Percentiles rank a stretch among this genome's conserved stretches.
phyloP scores from a whole-genome alignment of 2,329 filamentous ascomycete species.

The Podosphaera fusca region DNA sequence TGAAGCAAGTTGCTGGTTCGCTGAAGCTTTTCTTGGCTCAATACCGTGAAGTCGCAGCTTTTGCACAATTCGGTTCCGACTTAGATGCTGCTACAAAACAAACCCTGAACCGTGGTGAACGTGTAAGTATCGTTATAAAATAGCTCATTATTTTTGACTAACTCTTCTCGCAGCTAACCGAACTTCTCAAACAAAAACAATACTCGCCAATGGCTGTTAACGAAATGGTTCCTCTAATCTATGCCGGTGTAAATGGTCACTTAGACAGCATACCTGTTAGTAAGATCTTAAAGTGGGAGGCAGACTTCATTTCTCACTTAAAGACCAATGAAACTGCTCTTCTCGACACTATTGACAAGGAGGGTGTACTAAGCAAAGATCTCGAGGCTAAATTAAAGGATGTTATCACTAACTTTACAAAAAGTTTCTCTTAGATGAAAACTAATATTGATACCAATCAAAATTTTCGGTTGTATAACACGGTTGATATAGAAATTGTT shows the following conservation, averaged over 20 bases:
- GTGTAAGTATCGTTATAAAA: conserved; percentile 32
- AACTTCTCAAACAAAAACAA: conserved; percentile 99
- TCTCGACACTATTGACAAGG: conserved; percentile 72
- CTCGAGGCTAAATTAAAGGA: conserved; percentile 66
- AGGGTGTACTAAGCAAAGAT: conserved; percentile 90
- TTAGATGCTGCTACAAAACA: conserved; percentile 97
- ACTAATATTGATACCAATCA: too few relatives aligned
- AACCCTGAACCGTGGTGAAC: conserved; percentile 93
- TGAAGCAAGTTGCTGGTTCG: conserved; percentile 99
- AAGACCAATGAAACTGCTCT: conserved; percentile 75
- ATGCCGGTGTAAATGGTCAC: conserved; percentile 93
- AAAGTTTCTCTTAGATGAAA: conserved; percentile 46
- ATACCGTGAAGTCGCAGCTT: conserved; percentile 99
- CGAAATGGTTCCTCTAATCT: conserved; percentile 99
- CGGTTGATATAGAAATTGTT: too few relatives aligned
- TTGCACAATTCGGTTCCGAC: conserved; percentile 99
- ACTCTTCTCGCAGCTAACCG: conserved; percentile 39
- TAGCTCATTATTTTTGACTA: conserved; percentile 2
- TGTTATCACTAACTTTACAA: conserved; percentile 59
- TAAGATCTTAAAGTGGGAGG: conserved; percentile 87
- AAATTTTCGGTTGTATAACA: too few relatives aligned
- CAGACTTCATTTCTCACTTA: conserved; percentile 81
- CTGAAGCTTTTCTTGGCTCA: conserved; percentile 99
- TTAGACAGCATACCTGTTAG: conserved; percentile 70
- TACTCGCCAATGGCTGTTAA: conserved; percentile 96